Evolutionary conservation across 2,329 filamentous ascomycete genomes (phyloP), one percentile per base, ranked within the genome.

Genomic region (Bipolaris cookei): DNA sequence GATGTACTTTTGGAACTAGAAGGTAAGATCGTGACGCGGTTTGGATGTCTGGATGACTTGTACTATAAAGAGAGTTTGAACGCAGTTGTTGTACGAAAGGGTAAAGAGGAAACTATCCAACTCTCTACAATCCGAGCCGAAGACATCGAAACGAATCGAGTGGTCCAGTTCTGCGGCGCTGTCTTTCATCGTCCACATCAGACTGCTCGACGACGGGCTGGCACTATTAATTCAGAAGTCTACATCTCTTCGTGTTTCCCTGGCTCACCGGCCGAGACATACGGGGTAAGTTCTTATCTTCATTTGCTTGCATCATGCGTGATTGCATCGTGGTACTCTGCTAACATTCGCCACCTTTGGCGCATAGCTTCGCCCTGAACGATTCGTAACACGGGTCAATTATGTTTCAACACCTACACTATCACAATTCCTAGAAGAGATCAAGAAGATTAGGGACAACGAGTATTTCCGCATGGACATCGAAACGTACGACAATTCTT

Each of bases 401-500:
- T 92, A 92, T 51, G 86, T 90, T 56, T 82, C 90, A 14, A 98
- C 95, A 0, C 90, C 88, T 1, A 90, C 97, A 68, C 82, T 99
- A 8, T 85, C 91, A 67, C 79, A 86, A 2, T 98, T 99, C 77
- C 82, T 98, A 60, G 81, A 82, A 23, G 90, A 92, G 62, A 92
- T 96, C 16, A 86, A 89, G 67, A 88, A 90, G 77, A 97, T 99
- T 67, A 90, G 91, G 0, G 92, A 99, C 70, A 99, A 98, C 72
- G 97, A 92, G 1, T 99, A 99, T 79, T 99, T 99, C 87, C 88
- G 95, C 18, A 83, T 99, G 51, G 93, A 94, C 76, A 92, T 95
- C n/a, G 92, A 98, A 76, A 98, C 95, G 0, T 99, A 99, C 72
- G 95, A 99, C 77, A 96, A 96, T 71, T 92, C 99, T 8, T 94